These are phyloP conservation scores for Wickerhamiella pararugosa DNA, from an alignment of 1,139 yeast genomes.

Conservation along the genomic window DNA sequence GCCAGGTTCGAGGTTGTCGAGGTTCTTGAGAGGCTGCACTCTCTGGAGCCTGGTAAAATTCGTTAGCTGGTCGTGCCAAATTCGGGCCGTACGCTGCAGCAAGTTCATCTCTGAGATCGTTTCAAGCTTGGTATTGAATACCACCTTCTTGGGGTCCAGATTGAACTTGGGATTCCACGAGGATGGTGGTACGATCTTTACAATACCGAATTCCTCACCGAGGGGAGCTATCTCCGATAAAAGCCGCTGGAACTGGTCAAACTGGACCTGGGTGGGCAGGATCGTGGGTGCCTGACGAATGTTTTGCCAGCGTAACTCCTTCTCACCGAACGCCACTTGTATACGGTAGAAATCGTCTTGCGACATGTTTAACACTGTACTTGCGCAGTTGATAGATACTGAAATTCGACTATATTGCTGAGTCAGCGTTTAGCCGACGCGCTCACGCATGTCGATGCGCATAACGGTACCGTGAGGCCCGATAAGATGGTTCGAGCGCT, in stretches of 20 bases:
- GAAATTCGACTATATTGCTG: no score
- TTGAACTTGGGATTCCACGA: conserved; percentile 29
- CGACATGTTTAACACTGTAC: no score
- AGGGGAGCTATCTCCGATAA: conserved; percentile 11
- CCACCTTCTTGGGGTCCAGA: conserved; percentile 31
- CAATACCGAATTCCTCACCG: conserved; percentile 40
- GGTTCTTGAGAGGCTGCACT: conserved; percentile 17
- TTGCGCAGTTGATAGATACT: no score
- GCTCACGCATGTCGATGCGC: no score
- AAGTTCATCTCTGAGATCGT: conserved; percentile 30
- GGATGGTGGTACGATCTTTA: conserved; percentile 45
- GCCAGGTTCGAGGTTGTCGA: conserved; percentile 13
- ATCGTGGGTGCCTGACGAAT: conserved; percentile 34
- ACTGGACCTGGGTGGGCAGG: conserved; percentile 31
- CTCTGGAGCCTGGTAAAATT: conserved; percentile 20
- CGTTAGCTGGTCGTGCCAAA: conserved; percentile 24
- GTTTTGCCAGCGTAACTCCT: no score
- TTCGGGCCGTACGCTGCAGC: conserved; percentile 23
- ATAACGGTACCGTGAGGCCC: no score
- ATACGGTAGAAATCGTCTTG: no score
- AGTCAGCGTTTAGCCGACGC: no score
- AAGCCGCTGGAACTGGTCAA: conserved; percentile 32
- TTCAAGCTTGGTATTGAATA: conserved; percentile 42
- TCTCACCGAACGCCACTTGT: no score
- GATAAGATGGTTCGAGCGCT: no score